A percentile compares a stretch with the other conserved stretches of the same genome.
These are phyloP conservation scores for Boletus tomentosulus DNA, from an alignment of 768 basidiomycete genomes.

Conservation along the genomic window DNA sequence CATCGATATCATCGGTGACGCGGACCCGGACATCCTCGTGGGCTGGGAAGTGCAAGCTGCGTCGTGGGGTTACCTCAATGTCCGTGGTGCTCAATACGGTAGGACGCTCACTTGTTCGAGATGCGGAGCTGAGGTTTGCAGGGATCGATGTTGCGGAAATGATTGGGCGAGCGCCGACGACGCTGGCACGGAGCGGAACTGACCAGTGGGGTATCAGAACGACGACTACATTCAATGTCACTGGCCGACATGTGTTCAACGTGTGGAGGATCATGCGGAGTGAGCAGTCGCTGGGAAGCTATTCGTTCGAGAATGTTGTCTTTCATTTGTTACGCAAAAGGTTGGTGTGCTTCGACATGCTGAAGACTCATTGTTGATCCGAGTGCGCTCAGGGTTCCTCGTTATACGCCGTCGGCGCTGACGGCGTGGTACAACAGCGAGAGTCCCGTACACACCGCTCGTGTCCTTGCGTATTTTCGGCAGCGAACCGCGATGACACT, in stretches of 20 bases:
- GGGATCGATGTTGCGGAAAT: conserved; percentile 70
- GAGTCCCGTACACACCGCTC: conserved; percentile 49
- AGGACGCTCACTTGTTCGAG: background rate
- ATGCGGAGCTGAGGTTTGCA: conserved; percentile 28
- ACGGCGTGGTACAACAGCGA: conserved; percentile 65
- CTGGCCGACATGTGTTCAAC: conserved; percentile 89
- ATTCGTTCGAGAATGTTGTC: conserved; percentile 87
- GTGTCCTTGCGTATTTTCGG: conserved; percentile 59
- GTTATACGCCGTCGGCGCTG: conserved; percentile 58
- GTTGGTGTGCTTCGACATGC: conserved; percentile 36
- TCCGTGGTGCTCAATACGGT: conserved; percentile 65
- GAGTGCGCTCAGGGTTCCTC: conserved; percentile 57
- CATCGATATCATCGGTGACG: conserved; percentile 64
- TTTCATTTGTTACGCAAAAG: conserved; percentile 76
- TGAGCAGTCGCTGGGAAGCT: conserved; percentile 71
- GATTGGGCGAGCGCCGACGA: conserved; percentile 69
- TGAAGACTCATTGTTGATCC: background rate
- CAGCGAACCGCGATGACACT: conserved; percentile 65
- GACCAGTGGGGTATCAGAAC: conserved; percentile 73
- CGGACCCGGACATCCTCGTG: conserved; percentile 88
- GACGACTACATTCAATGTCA: conserved; percentile 77
- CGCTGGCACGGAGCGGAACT: conserved; percentile 27
- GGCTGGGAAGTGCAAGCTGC: conserved; percentile 90
- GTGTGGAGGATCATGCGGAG: conserved; percentile 89
- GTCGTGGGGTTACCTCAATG: conserved; percentile 87